Base-by-base conservation (phyloP, 352 stramenopile species). In the Globisporangium splendens region DNA sequence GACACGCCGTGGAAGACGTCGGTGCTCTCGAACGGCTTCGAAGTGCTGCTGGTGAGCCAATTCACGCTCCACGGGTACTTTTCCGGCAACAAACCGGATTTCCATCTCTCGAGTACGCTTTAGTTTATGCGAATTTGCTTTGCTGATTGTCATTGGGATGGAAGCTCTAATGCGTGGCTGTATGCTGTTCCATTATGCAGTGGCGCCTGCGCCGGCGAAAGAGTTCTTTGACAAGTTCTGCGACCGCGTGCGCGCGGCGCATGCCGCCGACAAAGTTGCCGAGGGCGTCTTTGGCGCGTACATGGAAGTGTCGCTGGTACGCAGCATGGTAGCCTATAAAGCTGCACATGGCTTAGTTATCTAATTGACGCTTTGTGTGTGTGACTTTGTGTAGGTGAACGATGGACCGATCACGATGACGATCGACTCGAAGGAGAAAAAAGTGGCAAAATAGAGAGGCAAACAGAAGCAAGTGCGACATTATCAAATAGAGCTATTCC, bases 1-100 rank as follows among this genome's bases (percentile, higher is more conserved):
- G 72, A 65, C 3, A 61, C 61, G 3, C 33, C 68, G 20, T 95
- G 86, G 86, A 89, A 86, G 56, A 76, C 60, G 18, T 93, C 83
- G 4, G 62, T 91, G 50, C 77, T 73, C 42, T 73, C 49, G 35
- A 88, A 86, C 35, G 79, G 73, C 50, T 82, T 75, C 49, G 76
- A 93, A n/a, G 77, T 95, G 65, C 62, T 95, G 42, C 61, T 95
- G n/a, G 83, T 95, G 54, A 94, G 84, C 61, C 86, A 95, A 63
- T 95, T 95, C 66, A 95, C 86, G 44, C 71, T 95, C 43, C 74
- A 91, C 59, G 83, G 82, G 14, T 89, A 83, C 61, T 86, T 95
- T 44, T 60, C 63, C 1, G 86, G 86, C 62, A 95, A 95, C 74
- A 95, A 93, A 46, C 86, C 86, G 21, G 83, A 95, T 63, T 95